A percentile compares a stretch with the other conserved stretches of the same genome.
These are phyloP conservation scores for Ostreobium quekettii DNA, from an alignment of 139 green algal genomes.

Conservation along the genomic window DNA sequence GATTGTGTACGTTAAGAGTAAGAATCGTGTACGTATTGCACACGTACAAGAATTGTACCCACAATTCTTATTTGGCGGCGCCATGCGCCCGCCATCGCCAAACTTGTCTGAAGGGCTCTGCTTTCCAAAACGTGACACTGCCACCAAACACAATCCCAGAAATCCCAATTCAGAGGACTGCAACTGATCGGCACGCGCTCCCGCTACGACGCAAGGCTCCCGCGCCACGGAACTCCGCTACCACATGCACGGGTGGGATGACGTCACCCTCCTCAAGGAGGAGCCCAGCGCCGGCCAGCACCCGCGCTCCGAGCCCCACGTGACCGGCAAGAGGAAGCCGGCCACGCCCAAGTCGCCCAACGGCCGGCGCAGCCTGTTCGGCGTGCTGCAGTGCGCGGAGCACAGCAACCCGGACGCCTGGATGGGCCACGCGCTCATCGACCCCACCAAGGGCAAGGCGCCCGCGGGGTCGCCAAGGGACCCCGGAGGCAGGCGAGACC, in stretches of 20 bases:
- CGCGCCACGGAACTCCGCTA: too few relatives aligned
- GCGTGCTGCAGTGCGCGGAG: slow-evolving; percentile 12
- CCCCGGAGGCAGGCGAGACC: slow-evolving; percentile 30
- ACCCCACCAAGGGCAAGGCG: slow-evolving; percentile 29
- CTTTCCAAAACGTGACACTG: too few relatives aligned
- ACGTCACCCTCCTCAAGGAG: slow-evolving; percentile 24
- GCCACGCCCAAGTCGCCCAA: not conserved
- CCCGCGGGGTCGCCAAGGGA: slow-evolving; percentile 17
- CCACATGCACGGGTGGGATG: slow-evolving; percentile 26
- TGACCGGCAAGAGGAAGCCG: not conserved
- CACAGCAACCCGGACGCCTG: slow-evolving; percentile 26
- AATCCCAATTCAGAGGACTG: too few relatives aligned
- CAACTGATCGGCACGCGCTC: too few relatives aligned
- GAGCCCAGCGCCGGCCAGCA: slow-evolving; percentile 17
- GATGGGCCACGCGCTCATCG: slow-evolving; percentile 31
- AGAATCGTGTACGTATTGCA: too few relatives aligned
- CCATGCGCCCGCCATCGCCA: too few relatives aligned
- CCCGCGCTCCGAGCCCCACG: not conserved
- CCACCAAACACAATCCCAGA: too few relatives aligned
- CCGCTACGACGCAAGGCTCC: too few relatives aligned
- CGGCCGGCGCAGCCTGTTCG: not conserved
- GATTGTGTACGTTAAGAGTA: too few relatives aligned
- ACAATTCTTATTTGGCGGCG: too few relatives aligned
- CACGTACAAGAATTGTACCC: too few relatives aligned
- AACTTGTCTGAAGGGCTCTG: too few relatives aligned